Conservation (phyloP, 768 basidiomycete species). For the Phanerochaete sordida region DNA sequence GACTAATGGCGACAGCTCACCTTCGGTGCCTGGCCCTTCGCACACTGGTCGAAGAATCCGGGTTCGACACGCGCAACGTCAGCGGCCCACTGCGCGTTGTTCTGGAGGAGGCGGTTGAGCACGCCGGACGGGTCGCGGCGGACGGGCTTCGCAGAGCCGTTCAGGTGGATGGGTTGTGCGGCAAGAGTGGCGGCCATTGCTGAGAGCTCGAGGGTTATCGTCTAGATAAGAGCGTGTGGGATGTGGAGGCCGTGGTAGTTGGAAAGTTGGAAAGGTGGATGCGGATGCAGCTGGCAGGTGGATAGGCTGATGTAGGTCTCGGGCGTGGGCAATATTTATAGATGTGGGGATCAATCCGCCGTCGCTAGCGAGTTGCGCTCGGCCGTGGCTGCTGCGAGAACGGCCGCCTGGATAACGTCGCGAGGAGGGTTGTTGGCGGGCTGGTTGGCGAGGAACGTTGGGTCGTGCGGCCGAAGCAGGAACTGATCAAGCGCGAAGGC, state of each 20-base stretch:
- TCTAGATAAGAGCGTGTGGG: not conserved
- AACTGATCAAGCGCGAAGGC: not conserved
- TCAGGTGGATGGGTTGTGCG: not conserved
- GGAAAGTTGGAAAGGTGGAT: not conserved
- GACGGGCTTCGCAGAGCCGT: not conserved
- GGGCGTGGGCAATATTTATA: not conserved
- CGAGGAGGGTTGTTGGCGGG: not conserved
- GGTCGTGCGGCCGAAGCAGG: not conserved
- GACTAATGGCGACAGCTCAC: constrained; percentile 30
- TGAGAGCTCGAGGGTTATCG: not conserved
- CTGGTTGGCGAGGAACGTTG: not conserved
- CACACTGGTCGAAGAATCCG: constrained; percentile 56
- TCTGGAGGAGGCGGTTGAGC: constrained; percentile 33
- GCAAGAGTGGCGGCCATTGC: not conserved
- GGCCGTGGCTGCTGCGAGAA: not conserved
- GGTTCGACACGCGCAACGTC: constrained; percentile 54
- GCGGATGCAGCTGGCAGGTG: not conserved
- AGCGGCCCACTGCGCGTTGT: constrained; percentile 70
- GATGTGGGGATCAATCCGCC: not conserved
- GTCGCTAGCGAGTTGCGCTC: not conserved
- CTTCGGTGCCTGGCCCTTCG: constrained; percentile 67
- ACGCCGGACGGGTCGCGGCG: constrained; percentile 10
- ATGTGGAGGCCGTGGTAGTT: not conserved
- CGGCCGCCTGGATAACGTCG: not conserved
- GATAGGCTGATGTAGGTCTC: not conserved